Evolutionary conservation across 306 rosid species (phyloP).

Genomic region (Rubus parviflorus): DNA sequence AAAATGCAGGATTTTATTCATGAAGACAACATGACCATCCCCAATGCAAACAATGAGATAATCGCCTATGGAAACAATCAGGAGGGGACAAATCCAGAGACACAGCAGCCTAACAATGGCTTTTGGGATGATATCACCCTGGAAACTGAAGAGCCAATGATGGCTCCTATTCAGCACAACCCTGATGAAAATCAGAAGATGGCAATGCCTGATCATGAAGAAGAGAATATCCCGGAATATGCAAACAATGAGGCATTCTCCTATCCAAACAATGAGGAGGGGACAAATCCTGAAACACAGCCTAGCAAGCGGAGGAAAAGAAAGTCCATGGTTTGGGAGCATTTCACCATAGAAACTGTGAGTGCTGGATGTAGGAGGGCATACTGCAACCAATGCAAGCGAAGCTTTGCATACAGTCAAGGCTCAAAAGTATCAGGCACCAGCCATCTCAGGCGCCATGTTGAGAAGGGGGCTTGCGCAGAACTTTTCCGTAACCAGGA

Average conservation of each 20-base stretch:
- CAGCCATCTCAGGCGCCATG: constrained; percentile 93
- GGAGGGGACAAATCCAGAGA: neutral
- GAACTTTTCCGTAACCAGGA: constrained; percentile 66
- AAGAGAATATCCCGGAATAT: constrained; percentile 12
- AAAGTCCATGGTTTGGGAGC: constrained; percentile 93
- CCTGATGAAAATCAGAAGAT: constrained; percentile 47
- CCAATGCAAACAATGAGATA: neutral
- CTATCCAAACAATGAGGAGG: constrained; percentile 41
- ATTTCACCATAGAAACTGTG: constrained; percentile 81
- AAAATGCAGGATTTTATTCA: constrained; percentile 36
- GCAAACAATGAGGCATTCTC: constrained; percentile 2
- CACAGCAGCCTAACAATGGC: neutral
- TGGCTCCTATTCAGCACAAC: constrained; percentile 25
- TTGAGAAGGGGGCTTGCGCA: constrained; percentile 84
- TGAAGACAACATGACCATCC: constrained; percentile 36
- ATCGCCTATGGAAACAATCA: neutral
- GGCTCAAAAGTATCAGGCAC: constrained; percentile 96
- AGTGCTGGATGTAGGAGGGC: constrained; percentile 91
- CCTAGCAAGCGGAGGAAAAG: constrained; percentile 84
- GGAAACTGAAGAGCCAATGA: constrained; percentile 25
- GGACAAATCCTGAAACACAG: constrained; percentile 47
- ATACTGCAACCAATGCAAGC: constrained; percentile 85
- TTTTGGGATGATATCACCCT: neutral
- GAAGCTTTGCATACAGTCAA: constrained; percentile 89
- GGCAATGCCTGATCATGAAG: constrained; percentile 28